phyloP scores from a whole-genome alignment of 768 basidiomycete species.

The Calocybe gangraenosa region DNA sequence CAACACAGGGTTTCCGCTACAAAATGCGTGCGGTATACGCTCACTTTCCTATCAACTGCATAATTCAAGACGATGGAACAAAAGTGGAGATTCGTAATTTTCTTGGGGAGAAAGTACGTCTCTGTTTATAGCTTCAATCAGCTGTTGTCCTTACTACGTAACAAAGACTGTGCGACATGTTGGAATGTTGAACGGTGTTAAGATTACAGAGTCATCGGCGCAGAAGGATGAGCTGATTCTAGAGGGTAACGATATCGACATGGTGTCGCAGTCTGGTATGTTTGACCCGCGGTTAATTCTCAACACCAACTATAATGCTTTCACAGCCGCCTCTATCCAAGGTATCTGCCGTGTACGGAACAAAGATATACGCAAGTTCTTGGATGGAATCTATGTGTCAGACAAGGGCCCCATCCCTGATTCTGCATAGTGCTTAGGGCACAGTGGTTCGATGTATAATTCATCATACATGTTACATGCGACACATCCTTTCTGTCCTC shows the following conservation, averaged over 20 bases:
- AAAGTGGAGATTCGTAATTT: slow-evolving; percentile 92
- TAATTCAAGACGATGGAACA: slow-evolving; percentile 73
- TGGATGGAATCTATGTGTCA: slow-evolving; percentile 92
- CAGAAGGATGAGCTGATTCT: slow-evolving; percentile 95
- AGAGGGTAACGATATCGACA: slow-evolving; percentile 94
- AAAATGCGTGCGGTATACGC: slow-evolving; percentile 99
- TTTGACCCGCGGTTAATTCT: slow-evolving; percentile 1
- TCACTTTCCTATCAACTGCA: slow-evolving; percentile 99
- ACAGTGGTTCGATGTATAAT: slow-evolving; percentile 9
- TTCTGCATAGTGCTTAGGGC: slow-evolving; percentile 31
- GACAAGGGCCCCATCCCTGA: slow-evolving; percentile 60
- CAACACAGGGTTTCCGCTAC: slow-evolving; percentile 91
- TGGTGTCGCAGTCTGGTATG: slow-evolving; percentile 93
- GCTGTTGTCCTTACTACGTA: not conserved
- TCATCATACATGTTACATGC: slow-evolving; percentile 8
- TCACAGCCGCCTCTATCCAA: slow-evolving; percentile 89
- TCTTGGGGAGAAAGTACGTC: slow-evolving; percentile 83
- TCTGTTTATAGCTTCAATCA: not conserved
- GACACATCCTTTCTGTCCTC: slow-evolving; percentile 2
- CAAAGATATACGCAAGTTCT: slow-evolving; percentile 99
- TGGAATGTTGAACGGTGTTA: slow-evolving; percentile 86
- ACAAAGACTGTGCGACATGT: slow-evolving; percentile 88
- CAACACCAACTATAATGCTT: slow-evolving; percentile 2
- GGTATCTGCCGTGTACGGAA: slow-evolving; percentile 95
- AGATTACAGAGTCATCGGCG: slow-evolving; percentile 76